phyloP scores from a whole-genome alignment of 306 rosid species.

The Corylus heterophylla region DNA sequence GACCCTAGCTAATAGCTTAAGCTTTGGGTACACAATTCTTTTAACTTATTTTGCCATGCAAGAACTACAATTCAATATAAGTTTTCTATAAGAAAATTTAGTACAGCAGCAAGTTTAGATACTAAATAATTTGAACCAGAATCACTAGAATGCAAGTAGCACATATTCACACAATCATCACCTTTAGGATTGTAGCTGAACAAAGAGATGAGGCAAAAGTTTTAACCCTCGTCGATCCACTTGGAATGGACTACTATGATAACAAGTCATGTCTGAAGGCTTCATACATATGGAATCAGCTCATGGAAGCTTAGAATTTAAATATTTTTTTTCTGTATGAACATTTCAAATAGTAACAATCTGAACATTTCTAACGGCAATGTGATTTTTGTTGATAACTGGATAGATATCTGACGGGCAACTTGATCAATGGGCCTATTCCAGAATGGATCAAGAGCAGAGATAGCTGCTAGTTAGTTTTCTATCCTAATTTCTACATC shows the following conservation, averaged over 20 bases:
- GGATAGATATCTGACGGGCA: slow-evolving; percentile 30
- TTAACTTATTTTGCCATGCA: neutral
- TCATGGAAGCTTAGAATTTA: neutral
- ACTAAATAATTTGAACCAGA: neutral
- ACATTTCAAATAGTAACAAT: neutral
- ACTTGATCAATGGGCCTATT: slow-evolving; percentile 30
- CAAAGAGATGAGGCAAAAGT: neutral
- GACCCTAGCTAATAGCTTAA: neutral
- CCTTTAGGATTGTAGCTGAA: neutral
- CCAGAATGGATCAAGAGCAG: slow-evolving; percentile 34
- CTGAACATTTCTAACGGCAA: neutral
- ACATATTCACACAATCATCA: neutral
- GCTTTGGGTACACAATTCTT: neutral
- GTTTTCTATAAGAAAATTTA: neutral
- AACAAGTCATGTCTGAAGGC: neutral
- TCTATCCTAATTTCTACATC: neutral
- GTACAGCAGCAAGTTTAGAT: neutral
- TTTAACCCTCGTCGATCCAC: neutral
- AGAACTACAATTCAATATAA: neutral
- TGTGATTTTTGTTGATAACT: neutral
- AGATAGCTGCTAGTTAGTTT: slow-evolving; percentile 19
- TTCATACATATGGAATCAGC: neutral
- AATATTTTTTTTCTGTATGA: neutral
- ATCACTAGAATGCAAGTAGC: neutral
- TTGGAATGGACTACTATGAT: neutral